These are phyloP conservation scores for Rhazya stricta DNA, from an alignment of 257 asterid species.

Conservation along the genomic window DNA sequence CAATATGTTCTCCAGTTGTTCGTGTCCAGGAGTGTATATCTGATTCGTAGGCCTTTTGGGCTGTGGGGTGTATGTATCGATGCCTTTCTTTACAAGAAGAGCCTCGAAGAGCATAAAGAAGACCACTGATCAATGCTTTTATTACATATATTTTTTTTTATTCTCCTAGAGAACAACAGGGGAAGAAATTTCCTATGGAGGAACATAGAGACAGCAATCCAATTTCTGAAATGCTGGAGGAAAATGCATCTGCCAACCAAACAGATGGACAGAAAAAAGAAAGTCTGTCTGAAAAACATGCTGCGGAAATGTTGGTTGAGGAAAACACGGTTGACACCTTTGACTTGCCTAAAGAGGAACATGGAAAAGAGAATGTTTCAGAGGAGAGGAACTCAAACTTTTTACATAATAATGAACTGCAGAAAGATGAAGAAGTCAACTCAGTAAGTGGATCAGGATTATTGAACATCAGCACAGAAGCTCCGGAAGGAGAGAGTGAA, in stretches of 20 bases:
- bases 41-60: too few relatives aligned
- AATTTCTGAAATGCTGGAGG: constrained; percentile 20
- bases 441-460: constrained; percentile 15
- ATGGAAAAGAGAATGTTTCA: constrained; percentile 17
- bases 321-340: constrained; percentile 11
- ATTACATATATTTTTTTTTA: too few relatives aligned
- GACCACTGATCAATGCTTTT: too few relatives aligned
- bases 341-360: constrained; percentile 11
- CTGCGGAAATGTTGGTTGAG: constrained; percentile 8
- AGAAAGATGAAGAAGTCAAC: constrained; percentile 23
- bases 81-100: too few relatives aligned
- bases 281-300: constrained; percentile 19
- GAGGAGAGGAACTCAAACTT: constrained; percentile 25
- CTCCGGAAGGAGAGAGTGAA: constrained; percentile 25
- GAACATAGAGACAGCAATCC: constrained; percentile 14
- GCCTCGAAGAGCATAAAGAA: too few relatives aligned
- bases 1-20: constrained; percentile 16
- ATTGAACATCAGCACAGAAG: constrained; percentile 23
- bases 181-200: background rate
- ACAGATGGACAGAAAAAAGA: constrained; percentile 21
- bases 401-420: constrained; percentile 23
- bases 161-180: constrained; percentile 15
- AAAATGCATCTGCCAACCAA: constrained; percentile 18
- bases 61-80: too few relatives aligned
- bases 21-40: constrained; percentile 11